A percentile compares a stretch with the other conserved stretches of the same genome.
These are phyloP conservation scores for Blastobotrys elegans DNA, from an alignment of 1,139 yeast genomes.

Conservation along the genomic window DNA sequence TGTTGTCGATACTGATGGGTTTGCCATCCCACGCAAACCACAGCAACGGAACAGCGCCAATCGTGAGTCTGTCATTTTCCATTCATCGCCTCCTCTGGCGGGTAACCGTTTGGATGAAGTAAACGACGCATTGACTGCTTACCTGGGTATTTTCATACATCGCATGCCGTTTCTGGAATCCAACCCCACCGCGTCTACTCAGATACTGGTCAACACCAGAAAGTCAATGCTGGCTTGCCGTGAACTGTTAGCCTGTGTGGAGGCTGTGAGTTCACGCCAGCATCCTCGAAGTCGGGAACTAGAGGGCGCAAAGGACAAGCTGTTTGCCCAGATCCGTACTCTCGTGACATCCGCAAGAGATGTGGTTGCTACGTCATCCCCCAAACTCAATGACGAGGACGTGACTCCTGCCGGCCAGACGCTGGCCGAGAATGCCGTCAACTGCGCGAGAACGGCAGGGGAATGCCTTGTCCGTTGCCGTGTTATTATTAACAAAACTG, in stretches of 20 bases:
- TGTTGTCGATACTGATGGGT: neutral
- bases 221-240: constrained; percentile 40
- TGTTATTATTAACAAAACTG: constrained; percentile 50
- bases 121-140: constrained; percentile 60
- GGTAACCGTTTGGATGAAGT: constrained; percentile 69
- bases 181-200: constrained; percentile 33
- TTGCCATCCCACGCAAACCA: constrained; percentile 1
- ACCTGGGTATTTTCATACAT: constrained; percentile 49
- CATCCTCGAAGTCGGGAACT: constrained; percentile 31
- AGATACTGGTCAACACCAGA: constrained; percentile 36
- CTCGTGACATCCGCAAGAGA: constrained; percentile 33
- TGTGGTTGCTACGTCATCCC: constrained; percentile 24
- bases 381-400: constrained; percentile 2
- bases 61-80: constrained; percentile 31
- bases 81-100: constrained; percentile 58
- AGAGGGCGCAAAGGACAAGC: constrained; percentile 35
- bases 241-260: constrained; percentile 38
- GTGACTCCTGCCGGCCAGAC: constrained; percentile 15
- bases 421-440: constrained; percentile 28
- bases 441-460: constrained; percentile 34
- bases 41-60: constrained; percentile 16
- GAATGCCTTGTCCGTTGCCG: constrained; percentile 44
- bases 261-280: constrained; percentile 29
- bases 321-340: constrained; percentile 33
- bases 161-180: constrained; percentile 29